phyloP scores from a whole-genome alignment of 2,329 filamentous ascomycete species.

The Neospermospora avenae region DNA sequence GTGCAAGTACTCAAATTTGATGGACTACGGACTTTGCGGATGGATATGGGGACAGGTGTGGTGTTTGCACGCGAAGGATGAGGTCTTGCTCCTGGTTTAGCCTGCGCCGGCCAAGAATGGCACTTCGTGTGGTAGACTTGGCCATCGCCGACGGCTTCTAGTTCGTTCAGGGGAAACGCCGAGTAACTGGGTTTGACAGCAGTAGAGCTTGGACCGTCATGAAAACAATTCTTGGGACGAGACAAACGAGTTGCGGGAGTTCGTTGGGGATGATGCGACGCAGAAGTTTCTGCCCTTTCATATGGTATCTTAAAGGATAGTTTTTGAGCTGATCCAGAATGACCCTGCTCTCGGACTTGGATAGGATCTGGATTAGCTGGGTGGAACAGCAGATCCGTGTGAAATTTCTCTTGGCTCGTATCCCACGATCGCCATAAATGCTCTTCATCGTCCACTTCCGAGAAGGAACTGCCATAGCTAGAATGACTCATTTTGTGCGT shows the following conservation, averaged over 20 bases:
- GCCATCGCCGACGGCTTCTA: not conserved
- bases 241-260: not conserved
- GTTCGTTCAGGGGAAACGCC: not conserved
- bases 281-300: not conserved
- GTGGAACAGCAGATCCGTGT: not conserved
- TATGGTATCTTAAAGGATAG: not conserved
- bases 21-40: not conserved
- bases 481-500: not conserved
- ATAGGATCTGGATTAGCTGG: not conserved
- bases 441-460: not conserved
- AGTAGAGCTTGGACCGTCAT: not conserved
- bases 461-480: not conserved
- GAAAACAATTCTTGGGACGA: not conserved
- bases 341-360: not conserved
- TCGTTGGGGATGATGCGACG: not conserved
- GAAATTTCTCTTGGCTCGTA: not conserved
- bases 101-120: not conserved
- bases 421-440: not conserved
- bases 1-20: constrained; percentile 7
- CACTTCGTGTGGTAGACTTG: not conserved
- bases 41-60: not conserved
- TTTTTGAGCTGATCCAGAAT: not conserved
- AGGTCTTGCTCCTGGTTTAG: not conserved
- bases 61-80: constrained; percentile 2
- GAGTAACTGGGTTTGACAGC: not conserved